Evolutionary conservation across 2,329 filamentous ascomycete genomes (phyloP), one percentile per base, ranked within the genome.

Genomic region (Sporothrix inflata): DNA sequence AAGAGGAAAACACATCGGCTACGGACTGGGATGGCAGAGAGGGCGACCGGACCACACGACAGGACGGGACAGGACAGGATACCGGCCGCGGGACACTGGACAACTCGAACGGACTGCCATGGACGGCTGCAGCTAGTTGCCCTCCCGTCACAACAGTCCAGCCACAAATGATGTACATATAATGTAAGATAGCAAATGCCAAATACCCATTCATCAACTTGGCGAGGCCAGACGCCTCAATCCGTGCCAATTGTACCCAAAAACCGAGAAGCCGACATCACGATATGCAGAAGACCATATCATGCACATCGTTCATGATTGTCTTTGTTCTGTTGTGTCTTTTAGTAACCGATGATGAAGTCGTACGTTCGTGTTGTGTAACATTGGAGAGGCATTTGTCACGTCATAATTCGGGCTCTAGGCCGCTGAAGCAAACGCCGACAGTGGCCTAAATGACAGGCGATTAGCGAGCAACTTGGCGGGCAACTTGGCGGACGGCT

Each of bases 111-210:
- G 53, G 27, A 34, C 51, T 55, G 53, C 53, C 53, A 34, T 34
- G 1, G 30, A 9, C 47, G 16, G 16, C 47, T 3, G n/a, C 19
- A 7, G 8, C 47, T n/a, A 5, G 34, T 8, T 14, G 9, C n/a
- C 24, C 12, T 47, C 61, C 47, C 3, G 21, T 19, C 61, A 19
- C 27, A 34, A n/a, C 55, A 47, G 40, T 21, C 3, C 21, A 6
- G 21, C 45, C 30, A 45, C 7, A 51, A 66, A 30, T 9, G 69
- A 24, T 67, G 55, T 71, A 71, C 40, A 66, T 67, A 65, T 21
- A 66, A 66, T 67, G 70, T 67, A 67, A 67, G 61, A 60, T 67
- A 71, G 61, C 61, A 60, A 71, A 67, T 67, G 61, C 47, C 30
- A 71, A 67, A 67, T 60, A 71, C 61, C 61, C 47, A 65, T 51